phyloP scores from a whole-genome alignment of 805 yeast species.

The Kluyveromyces starmeri region DNA sequence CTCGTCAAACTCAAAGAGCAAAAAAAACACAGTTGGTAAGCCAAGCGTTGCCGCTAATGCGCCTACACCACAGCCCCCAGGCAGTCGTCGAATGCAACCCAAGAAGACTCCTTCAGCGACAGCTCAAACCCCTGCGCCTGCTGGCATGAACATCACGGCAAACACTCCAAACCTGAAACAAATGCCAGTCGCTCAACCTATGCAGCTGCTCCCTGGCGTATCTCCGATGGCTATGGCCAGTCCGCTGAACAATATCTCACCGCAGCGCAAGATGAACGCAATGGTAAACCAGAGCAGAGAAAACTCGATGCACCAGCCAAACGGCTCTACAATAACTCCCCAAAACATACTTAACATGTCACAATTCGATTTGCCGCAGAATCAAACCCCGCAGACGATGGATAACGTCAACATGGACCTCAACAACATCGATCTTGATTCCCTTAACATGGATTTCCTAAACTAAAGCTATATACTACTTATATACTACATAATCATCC shows the following conservation, averaged over 20 bases:
- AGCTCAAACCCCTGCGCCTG: too few species aligned
- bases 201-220: constrained; percentile 14
- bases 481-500: background rate
- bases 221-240: constrained; percentile 19
- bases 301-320: background rate
- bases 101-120: background rate
- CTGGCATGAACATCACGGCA: constrained; percentile 2
- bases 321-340: constrained; percentile 6
- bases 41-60: too few species aligned
- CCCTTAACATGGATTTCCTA: constrained; percentile 25
- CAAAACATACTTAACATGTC: constrained; percentile 10
- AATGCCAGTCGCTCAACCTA: constrained; percentile 9
- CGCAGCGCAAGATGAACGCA: constrained; percentile 5
- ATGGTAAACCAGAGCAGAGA: constrained; percentile 1
- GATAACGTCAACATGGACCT: constrained; percentile 10
- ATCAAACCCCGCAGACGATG: constrained; percentile 6
- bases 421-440: constrained; percentile 23
- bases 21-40: too few species aligned
- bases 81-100: too few species aligned
- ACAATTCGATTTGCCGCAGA: constrained; percentile 8
- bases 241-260: constrained; percentile 19
- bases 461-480: constrained; percentile 6
- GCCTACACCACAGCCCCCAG: too few species aligned
- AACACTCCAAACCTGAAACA: constrained; percentile 3
- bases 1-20: too few species aligned